Evolutionary conservation across 2,329 filamentous ascomycete genomes (phyloP), one percentile per base, ranked within the genome.

Genomic region (Akanthomyces lecanii): DNA sequence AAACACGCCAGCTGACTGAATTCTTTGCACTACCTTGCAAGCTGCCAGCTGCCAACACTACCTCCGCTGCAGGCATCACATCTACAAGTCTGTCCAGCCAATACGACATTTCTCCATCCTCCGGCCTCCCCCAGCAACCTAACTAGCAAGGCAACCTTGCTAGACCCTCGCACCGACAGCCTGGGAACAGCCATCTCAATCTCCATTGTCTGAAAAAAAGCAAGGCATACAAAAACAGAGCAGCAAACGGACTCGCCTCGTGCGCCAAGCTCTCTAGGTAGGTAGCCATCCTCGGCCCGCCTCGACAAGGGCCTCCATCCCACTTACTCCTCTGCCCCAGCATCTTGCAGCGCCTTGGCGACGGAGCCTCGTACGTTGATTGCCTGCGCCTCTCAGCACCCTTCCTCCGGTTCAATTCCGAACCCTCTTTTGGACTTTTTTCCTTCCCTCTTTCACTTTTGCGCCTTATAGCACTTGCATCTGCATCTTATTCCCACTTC

Each of bases 361-460:
- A 48, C 55, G 12, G 55, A 36, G 55, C 55, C 55, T 57, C 55
- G 42, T 57, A 57, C 42, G 42, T 57, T 57, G 44, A 59, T 59
- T 59, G 45, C 47, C 56, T 42, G 56, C 30, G 44, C 47, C 23
- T n/a, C 40, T 59, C 45, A 40, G 56, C 45, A 51, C 45, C 40
- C 30, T 42, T 59, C 23, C 56, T 51, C 56, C 47, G 56, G 56
- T 59, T 28, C 55, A 47, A 42, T 21, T 45, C 45, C 45, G 56
- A 59, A 28, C 23, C 23, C 21, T 42, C 36, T 16, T 30, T 16
- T 28, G 12, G 28, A 18, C 25, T 38, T 38, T 59, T 38, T 25
- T 59, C 30, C 50, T 16, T 36, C 38, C 45, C 28, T 42, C 50
- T 28, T 47, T n/a, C 25, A 40, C 38, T 40, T 5, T 16, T 40